Evolutionary conservation across 2,329 filamentous ascomycete species (phyloP), one percentile per base, ranked within the genome.

Genomic region (Cephalotrichum gorgonifer): DNA sequence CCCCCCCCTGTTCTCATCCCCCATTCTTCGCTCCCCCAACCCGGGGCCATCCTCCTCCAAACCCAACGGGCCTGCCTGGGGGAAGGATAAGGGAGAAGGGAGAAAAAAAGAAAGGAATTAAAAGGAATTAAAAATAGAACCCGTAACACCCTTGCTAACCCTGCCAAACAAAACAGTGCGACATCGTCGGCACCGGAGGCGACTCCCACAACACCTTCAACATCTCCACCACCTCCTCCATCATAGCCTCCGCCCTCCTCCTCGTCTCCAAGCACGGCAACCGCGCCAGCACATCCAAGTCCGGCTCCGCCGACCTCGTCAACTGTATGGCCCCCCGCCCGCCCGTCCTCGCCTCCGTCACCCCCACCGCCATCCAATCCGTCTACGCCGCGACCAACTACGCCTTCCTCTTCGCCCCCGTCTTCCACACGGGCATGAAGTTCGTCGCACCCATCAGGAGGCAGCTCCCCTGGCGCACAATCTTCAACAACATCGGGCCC

Each of bases 181-280:
- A 98, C 65, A 97, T 98, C 63, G 93, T 98, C 51, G 93, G 93
- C 57, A 98, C 93, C 7, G 93, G 93, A 56, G 93, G 93, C 61
- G 93, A 98, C 70, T 85, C 86, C 20, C 90, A 97, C 74, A 88
- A 95, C 66, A 98, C 93, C 30, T 98, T 95, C 80, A 98, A 98
- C 66, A 91, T 98, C 63, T 93, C 86, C 57, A 98, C 93, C 4
- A 95, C 93, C 6, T 81, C 93, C 2, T 95, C 89, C 17, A 96
- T 98, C 61, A 73, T 98, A 44, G 88, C 88, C 43, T 94, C 89
- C 6, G 82, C 89, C 4, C 73, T 94, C 26, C 78, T 98, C 31
- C 76, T 94, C 58, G 76, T 95, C 50, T 88, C 86, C 55, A 98
- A 98, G 71, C 93, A 98, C 69, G 93, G 93, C 55, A 98, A 98